A percentile compares a stretch with the other conserved stretches of the same genome.
Evolutionary conservation across 257 asterid species (phyloP).

Genomic region (Nicotiana knightiana): DNA sequence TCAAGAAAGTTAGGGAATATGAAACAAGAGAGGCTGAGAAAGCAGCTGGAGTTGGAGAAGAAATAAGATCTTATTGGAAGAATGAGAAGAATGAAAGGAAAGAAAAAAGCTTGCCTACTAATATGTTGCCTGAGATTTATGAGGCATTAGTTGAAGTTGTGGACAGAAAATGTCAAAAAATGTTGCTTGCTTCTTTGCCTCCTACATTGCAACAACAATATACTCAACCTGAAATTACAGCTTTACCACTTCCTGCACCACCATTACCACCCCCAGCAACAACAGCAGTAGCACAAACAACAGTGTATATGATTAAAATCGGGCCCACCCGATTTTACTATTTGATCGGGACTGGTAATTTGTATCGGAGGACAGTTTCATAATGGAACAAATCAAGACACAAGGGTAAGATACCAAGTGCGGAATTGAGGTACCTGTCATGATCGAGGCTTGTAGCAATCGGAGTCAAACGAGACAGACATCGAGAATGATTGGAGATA

Average conservation of each 20-base stretch:
- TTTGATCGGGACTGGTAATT: too few relatives aligned
- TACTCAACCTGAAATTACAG: slow-evolving; percentile 11
- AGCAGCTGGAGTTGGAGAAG: background rate
- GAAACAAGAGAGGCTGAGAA: slow-evolving; percentile 30
- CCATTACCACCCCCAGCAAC: background rate
- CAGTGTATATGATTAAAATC: too few relatives aligned
- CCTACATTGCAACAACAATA: slow-evolving; percentile 36
- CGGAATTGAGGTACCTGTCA: too few relatives aligned
- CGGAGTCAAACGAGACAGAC: too few relatives aligned
- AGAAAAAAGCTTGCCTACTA: slow-evolving; percentile 56
- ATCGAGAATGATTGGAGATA: too few relatives aligned
- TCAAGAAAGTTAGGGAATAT: slow-evolving; percentile 74
- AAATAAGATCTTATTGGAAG: slow-evolving; percentile 51
- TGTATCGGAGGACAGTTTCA: too few relatives aligned
- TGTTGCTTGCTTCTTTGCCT: slow-evolving; percentile 13
- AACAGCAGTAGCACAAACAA: background rate
- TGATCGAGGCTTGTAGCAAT: too few relatives aligned
- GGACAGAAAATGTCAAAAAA: slow-evolving; percentile 37
- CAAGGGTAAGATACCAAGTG: too few relatives aligned
- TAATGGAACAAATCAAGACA: too few relatives aligned
- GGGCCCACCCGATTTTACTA: too few relatives aligned
- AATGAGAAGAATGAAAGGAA: slow-evolving; percentile 71
- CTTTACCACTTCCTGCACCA: slow-evolving; percentile 27
- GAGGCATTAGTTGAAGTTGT: slow-evolving; percentile 65
- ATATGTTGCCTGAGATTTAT: slow-evolving; percentile 67